Percentiles rank a stretch among this genome's conserved stretches.
These are phyloP conservation scores for Nakazawaea holstii DNA, from an alignment of 805 yeast species.

Conservation along the genomic window DNA sequence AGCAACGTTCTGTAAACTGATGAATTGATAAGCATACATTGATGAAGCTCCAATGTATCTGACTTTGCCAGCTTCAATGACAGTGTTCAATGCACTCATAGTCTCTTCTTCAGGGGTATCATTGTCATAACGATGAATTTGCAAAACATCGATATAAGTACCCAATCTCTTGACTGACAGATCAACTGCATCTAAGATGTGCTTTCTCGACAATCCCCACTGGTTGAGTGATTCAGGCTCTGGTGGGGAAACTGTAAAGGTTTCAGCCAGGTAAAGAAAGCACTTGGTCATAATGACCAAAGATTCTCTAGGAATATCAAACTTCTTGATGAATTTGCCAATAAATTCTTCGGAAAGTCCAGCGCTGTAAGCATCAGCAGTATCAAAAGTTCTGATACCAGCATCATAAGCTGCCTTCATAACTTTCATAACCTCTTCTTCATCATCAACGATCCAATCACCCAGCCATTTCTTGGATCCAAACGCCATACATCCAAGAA, in stretches of 20 bases:
- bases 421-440: constrained; percentile 35
- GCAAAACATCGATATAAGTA: constrained; percentile 46
- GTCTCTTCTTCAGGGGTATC: constrained; percentile 44
- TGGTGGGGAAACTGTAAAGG: background rate
- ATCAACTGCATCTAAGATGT: constrained; percentile 37
- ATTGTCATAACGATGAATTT: constrained; percentile 50
- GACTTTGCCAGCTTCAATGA: constrained; percentile 37
- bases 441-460: constrained; percentile 39
- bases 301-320: constrained; percentile 22
- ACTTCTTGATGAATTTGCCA: constrained; percentile 23
- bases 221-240: constrained; percentile 21
- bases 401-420: constrained; percentile 39
- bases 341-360: constrained; percentile 21
- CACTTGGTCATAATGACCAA: constrained; percentile 24
- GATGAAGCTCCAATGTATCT: constrained; percentile 60
- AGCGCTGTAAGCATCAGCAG: constrained; percentile 30
- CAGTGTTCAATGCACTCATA: constrained; percentile 51
- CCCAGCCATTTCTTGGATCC: constrained; percentile 29
- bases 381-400: constrained; percentile 40
- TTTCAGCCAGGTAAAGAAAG: constrained; percentile 14
- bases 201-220: constrained; percentile 38
- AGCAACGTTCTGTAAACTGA: constrained; percentile 47
- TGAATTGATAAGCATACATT: constrained; percentile 52
- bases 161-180: constrained; percentile 40
- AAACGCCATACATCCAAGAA: constrained; percentile 32